Conservation (phyloP, 768 basidiomycete genomes). For the Collybiopsis luxurians region DNA sequence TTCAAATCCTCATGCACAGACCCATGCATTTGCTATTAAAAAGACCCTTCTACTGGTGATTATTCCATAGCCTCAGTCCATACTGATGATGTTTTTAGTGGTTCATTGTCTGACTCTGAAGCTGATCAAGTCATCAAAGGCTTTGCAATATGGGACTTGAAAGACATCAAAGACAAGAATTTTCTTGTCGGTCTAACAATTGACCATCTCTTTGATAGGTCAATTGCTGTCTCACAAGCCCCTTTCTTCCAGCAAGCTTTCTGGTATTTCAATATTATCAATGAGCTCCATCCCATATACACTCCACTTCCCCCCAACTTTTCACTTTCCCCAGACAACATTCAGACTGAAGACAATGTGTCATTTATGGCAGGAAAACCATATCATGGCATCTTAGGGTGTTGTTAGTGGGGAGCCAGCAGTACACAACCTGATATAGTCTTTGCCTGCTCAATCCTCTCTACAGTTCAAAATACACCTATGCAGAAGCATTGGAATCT, state of each 20-base stretch:
- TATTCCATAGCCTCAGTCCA: background rate
- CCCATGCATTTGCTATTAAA: background rate
- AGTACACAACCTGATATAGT: background rate
- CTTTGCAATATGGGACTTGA: background rate
- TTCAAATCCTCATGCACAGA: background rate
- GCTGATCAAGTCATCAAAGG: background rate
- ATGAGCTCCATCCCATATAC: too few relatives aligned
- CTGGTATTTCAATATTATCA: too few relatives aligned
- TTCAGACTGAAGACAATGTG: too few relatives aligned
- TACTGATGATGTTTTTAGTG: background rate
- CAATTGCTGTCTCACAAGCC: background rate
- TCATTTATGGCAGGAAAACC: too few relatives aligned
- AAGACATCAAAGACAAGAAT: background rate
- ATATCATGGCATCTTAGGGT: background rate
- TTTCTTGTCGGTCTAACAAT: background rate
- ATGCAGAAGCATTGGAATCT: background rate
- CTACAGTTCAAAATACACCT: background rate
- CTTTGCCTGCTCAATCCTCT: background rate
- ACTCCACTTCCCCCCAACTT: too few relatives aligned
- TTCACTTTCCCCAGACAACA: too few relatives aligned
- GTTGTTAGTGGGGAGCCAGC: background rate
- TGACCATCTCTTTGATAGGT: background rate
- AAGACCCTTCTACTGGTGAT: background rate
- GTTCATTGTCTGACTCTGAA: background rate
- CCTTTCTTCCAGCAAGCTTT: background rate